Evolutionary conservation across 2,329 filamentous ascomycete genomes (phyloP).

Genomic region (Arthrobotrys pseudoclavata): DNA sequence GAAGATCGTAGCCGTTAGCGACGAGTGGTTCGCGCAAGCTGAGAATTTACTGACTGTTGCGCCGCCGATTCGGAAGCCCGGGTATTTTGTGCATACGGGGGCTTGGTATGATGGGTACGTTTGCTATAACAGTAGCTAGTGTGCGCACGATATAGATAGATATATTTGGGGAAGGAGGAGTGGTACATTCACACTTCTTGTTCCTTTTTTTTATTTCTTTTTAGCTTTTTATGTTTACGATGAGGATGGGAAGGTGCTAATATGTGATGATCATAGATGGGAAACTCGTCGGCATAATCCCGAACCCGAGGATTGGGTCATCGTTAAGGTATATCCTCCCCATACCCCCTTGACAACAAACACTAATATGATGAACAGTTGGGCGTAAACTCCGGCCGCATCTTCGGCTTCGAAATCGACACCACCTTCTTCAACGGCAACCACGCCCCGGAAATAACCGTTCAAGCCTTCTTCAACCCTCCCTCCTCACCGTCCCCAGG

Average conservation of each 20-base stretch:
- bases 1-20: constrained; percentile 75
- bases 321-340: constrained; percentile 67
- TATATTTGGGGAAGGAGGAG: no score
- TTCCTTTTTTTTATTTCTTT: constrained; percentile 8
- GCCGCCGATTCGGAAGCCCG: constrained; percentile 74
- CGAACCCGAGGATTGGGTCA: constrained; percentile 76
- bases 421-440: constrained; percentile 86
- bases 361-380: constrained; percentile 64
- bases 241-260: constrained; percentile 13
- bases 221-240: not conserved
- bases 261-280: constrained; percentile 51
- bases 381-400: constrained; percentile 78
- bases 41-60: constrained; percentile 76
- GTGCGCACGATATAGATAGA: no score
- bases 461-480: constrained; percentile 80
- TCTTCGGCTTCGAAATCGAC: constrained; percentile 82
- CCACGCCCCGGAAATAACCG: constrained; percentile 82
- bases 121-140: not conserved
- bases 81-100: constrained; percentile 78
- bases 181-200: not conserved
- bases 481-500: constrained; percentile 71
- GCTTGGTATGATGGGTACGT: constrained; percentile 79
- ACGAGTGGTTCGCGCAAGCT: constrained; percentile 78
- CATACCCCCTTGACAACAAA: not conserved
- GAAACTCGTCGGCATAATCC: constrained; percentile 77